Conservation (phyloP, 768 basidiomycete genomes). For the Gloeophyllum trabeum region DNA sequence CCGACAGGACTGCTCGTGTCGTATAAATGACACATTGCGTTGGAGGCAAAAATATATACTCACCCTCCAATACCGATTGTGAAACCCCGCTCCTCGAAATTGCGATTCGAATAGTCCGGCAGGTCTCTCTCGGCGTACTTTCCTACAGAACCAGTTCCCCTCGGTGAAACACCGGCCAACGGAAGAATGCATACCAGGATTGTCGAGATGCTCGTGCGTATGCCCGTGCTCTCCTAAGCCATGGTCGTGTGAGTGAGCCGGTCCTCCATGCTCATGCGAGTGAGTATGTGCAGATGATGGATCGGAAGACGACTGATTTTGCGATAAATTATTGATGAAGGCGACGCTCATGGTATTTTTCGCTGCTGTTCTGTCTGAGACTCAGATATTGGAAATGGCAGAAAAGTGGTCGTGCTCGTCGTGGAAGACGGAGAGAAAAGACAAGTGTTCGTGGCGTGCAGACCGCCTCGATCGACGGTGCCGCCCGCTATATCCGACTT, state of each 20-base stretch:
- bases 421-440: no score
- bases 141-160: conserved; percentile 32
- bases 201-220: conserved; percentile 86
- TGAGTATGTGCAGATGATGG: conserved; percentile 25
- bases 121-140: conserved; percentile 88
- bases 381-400: no score
- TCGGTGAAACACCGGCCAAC: not conserved
- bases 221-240: conserved; percentile 76
- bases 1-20: conserved; percentile 73
- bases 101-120: conserved; percentile 74
- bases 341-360: conserved; percentile 58
- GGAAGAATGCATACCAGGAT: conserved; percentile 51
- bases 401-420: no score
- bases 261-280: conserved; percentile 36
- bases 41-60: conserved; percentile 2
- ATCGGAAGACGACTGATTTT: conserved; percentile 20
- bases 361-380: no score
- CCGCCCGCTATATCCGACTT: no score
- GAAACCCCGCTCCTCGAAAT: conserved; percentile 90
- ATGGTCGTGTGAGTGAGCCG: conserved; percentile 38
- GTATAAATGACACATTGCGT: not conserved
- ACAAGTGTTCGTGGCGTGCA: no score
- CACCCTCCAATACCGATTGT: conserved; percentile 98
- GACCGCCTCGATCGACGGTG: no score
- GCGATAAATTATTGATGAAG: conserved; percentile 73